Evolutionary conservation across 495 filamentous ascomycete genomes (phyloP).

Genomic region (Sordaria brevicollis): DNA sequence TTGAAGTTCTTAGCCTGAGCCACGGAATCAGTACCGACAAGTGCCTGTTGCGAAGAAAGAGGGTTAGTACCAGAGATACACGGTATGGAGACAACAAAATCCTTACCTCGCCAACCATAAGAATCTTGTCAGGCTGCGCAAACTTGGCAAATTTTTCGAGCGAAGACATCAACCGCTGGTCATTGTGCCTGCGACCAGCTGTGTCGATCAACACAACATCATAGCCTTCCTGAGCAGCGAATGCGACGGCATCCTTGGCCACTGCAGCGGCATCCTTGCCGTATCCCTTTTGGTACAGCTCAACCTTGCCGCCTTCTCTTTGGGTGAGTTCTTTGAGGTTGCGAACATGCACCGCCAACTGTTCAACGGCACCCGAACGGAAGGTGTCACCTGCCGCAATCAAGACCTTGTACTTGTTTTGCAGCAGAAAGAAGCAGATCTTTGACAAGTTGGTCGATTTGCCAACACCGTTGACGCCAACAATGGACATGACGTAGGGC

Average conservation of each 20-base stretch:
- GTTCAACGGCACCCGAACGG: slow-evolving; percentile 93
- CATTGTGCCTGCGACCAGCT: slow-evolving; percentile 89
- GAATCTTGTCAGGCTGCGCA: slow-evolving; percentile 90
- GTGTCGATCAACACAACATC: slow-evolving; percentile 97
- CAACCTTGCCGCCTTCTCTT: slow-evolving; percentile 73
- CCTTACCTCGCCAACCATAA: slow-evolving; percentile 88
- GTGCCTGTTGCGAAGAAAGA: slow-evolving; percentile 37
- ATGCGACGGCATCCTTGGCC: slow-evolving; percentile 81
- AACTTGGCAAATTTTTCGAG: slow-evolving; percentile 96
- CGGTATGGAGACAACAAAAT: background rate
- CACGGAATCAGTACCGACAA: slow-evolving; percentile 90
- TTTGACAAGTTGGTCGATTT: slow-evolving; percentile 96
- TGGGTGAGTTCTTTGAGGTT: slow-evolving; percentile 78
- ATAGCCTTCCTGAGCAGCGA: slow-evolving; percentile 62
- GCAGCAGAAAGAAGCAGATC: slow-evolving; percentile 92
- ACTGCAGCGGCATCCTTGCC: slow-evolving; percentile 95
- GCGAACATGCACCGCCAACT: slow-evolving; percentile 84
- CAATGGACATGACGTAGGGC: slow-evolving; percentile 94
- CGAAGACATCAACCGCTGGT: slow-evolving; percentile 85
- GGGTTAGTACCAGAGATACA: slow-evolving; percentile 7
- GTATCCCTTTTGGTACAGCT: slow-evolving; percentile 93
- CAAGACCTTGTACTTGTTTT: slow-evolving; percentile 92
- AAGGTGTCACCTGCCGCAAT: slow-evolving; percentile 96
- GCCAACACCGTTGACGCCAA: slow-evolving; percentile 95
- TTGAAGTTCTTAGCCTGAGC: slow-evolving; percentile 96